Evolutionary conservation across 768 basidiomycete genomes (phyloP), one percentile per base, ranked within the genome.

Genomic region (Ramaria sp.): DNA sequence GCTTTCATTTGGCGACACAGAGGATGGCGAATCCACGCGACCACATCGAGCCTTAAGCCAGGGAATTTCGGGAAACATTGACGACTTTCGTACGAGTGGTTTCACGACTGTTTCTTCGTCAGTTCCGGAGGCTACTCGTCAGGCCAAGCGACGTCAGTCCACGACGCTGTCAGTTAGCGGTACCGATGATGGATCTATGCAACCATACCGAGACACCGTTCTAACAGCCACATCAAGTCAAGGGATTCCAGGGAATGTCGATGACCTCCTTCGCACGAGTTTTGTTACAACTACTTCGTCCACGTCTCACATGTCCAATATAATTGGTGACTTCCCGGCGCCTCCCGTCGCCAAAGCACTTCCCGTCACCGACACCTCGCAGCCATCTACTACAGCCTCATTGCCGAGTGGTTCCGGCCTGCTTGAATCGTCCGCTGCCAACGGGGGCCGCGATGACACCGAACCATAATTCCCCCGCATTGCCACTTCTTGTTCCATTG

Each of bases 301-400:
- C 37, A 49, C 47, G 12, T 57, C 45, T 11, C 46, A 41, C 11
- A 38, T 57, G 34, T 11, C 55, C 17, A 50, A 49, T 17, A 30
- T 50, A 13, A 38, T 54, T 3, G 53, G 55, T 7, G 48, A 57
- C 45, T 57, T 57, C 22, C 55, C 55, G n/a, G 20, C 24, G 15
- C 55, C 55, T 31, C 47, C 55, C 7, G 42, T 22, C n/a, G 12
- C 7, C 13, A 7, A 41, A 41, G n/a, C 27, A 41, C 39, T 22
- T n/a, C 3, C n/a, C 17, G 7, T 4, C 5, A 7, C 7, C 15
- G 19, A 42, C 41, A 9, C n/a, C n/a, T 22, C 42, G 5, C 42
- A 43, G 27, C 5, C 27, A n/a, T n/a, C 15, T 34, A 42, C 4
- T 42, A 15, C 41, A 19, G 42, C 5, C 42, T n/a, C 42, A 9